Evolutionary conservation across 2,329 filamentous ascomycete genomes (phyloP).

Genomic region (Grosmannia huntii): DNA sequence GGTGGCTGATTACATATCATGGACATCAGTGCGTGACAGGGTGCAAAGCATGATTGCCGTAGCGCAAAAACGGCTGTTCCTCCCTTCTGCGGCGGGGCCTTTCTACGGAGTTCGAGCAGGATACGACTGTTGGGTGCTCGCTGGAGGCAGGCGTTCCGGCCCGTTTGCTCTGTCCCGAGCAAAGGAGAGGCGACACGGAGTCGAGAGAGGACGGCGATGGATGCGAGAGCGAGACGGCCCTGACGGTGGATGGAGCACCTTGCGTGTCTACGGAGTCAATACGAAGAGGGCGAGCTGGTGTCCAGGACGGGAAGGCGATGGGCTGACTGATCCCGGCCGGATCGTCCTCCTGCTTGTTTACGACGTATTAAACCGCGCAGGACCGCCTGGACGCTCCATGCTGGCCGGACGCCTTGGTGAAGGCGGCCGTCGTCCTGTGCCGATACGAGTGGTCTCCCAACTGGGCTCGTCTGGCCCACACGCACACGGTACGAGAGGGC

Average conservation of each 20-base stretch:
- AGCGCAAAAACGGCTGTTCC: not conserved
- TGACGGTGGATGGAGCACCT: not conserved
- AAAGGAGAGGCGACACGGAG: not conserved
- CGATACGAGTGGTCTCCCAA: not conserved
- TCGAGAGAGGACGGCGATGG: not conserved
- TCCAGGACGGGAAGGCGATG: too few species aligned
- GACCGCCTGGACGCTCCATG: not conserved
- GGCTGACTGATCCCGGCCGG: too few species aligned
- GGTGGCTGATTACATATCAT: not conserved
- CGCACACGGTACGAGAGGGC: not conserved
- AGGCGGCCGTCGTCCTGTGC: not conserved
- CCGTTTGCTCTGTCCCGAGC: not conserved
- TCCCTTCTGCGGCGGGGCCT: not conserved
- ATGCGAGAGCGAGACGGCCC: not conserved
- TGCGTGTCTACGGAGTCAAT: not conserved
- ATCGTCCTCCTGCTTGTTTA: not conserved
- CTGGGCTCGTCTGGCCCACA: not conserved
- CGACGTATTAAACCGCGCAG: not conserved
- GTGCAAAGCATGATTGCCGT: not conserved
- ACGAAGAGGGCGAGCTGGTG: too few species aligned
- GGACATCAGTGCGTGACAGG: not conserved
- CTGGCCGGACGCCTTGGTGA: not conserved
- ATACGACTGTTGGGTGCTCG: not conserved
- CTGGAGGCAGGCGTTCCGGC: not conserved
- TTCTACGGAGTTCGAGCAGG: too few species aligned